Percentiles rank a stretch among this genome's conserved stretches.
Evolutionary conservation across 2,329 filamentous ascomycete species (phyloP).

Genomic region (Tolypocladium album): DNA sequence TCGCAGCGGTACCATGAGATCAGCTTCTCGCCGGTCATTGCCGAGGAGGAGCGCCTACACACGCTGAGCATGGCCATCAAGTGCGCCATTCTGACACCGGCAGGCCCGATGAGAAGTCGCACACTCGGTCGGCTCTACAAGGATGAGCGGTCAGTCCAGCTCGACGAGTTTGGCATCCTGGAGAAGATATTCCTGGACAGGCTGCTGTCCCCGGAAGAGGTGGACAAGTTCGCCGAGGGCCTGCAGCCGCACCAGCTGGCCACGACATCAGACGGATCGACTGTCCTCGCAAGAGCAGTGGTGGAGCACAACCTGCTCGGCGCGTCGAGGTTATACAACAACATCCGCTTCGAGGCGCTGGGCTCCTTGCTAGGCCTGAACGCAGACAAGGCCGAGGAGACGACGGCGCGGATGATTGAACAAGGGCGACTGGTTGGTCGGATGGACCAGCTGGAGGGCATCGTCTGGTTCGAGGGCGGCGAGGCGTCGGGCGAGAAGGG

Average conservation of each 20-base stretch:
- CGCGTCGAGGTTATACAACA: conserved; percentile 68
- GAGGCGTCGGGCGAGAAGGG: conserved; percentile 60
- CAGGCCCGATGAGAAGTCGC: conserved; percentile 73
- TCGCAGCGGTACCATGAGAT: conserved; percentile 82
- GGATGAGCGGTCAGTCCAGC: conserved; percentile 68
- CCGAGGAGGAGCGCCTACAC: conserved; percentile 74
- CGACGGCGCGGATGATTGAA: conserved; percentile 91
- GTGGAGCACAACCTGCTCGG: conserved; percentile 93
- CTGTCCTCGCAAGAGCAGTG: conserved; percentile 85
- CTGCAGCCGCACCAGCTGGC: conserved; percentile 84
- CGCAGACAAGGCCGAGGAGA: conserved; percentile 75
- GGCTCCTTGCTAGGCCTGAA: conserved; percentile 69
- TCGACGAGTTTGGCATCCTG: conserved; percentile 76
- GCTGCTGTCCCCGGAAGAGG: conserved; percentile 70
- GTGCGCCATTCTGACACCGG: conserved; percentile 85
- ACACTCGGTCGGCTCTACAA: conserved; percentile 81
- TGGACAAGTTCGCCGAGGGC: conserved; percentile 71
- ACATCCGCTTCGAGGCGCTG: conserved; percentile 66
- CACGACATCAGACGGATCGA: conserved; percentile 79
- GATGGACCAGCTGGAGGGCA: conserved; percentile 86
- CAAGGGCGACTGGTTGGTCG: conserved; percentile 77
- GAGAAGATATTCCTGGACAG: conserved; percentile 97
- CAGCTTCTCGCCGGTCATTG: conserved; percentile 66
- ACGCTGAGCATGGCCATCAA: conserved; percentile 81
- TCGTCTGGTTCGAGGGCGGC: conserved; percentile 76